A percentile compares a stretch with the other conserved stretches of the same genome.
These are phyloP conservation scores for Nemania sp. DNA, from an alignment of 2,329 filamentous ascomycete genomes.

Conservation along the genomic window DNA sequence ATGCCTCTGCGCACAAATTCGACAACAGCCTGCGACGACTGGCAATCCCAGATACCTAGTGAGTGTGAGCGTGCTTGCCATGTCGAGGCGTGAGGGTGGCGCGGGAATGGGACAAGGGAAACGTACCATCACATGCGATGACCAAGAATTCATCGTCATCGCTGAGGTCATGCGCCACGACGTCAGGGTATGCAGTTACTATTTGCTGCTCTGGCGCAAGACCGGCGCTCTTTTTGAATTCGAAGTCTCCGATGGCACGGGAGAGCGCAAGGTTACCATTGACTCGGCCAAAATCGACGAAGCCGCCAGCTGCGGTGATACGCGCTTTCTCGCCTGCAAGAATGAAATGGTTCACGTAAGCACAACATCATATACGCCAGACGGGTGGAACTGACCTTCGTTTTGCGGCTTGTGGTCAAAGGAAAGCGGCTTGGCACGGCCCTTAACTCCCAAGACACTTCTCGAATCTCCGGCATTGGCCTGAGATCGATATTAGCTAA, in stretches of 20 bases:
- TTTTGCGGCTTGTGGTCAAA: constrained; percentile 99
- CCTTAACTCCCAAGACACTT: constrained; percentile 93
- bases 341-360: constrained; percentile 14
- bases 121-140: constrained; percentile 86
- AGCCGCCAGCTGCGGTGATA: constrained; percentile 93
- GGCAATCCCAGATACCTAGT: constrained; percentile 98
- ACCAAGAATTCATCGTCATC: constrained; percentile 96
- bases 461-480: constrained; percentile 97
- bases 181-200: constrained; percentile 94
- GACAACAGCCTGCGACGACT: constrained; percentile 94
- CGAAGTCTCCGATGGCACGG: constrained; percentile 96
- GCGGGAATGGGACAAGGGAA: not conserved
- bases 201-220: constrained; percentile 98
- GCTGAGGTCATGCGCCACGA: constrained; percentile 85
- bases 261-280: constrained; percentile 97
- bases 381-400: constrained; percentile 65
- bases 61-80: constrained; percentile 11
- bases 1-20: constrained; percentile 97
- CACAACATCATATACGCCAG: not conserved
- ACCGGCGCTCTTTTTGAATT: constrained; percentile 99
- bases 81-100: not conserved
- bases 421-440: constrained; percentile 95
- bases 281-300: constrained; percentile 97
- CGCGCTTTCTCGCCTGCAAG: constrained; percentile 84
- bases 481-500: constrained; percentile 52